Evolutionary conservation across 108 stramenopile species (phyloP).

Genomic region (Nitzschia sp.): DNA sequence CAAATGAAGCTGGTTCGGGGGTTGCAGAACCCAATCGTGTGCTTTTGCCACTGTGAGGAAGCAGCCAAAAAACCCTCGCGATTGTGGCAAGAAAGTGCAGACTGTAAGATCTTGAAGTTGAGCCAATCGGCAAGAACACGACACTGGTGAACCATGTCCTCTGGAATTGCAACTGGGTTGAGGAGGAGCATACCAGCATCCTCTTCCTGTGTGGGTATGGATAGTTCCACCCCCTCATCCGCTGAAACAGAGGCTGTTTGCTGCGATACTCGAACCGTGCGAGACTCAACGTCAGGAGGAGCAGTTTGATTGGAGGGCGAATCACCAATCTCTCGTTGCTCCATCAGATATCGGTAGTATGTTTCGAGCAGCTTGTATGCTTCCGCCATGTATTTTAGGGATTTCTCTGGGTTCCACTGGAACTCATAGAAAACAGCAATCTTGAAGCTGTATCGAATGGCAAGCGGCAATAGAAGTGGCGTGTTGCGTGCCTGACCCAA

Average conservation of each 20-base stretch:
- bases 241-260: constrained; percentile 1
- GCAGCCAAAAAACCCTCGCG: constrained; percentile 47
- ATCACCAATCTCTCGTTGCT: constrained; percentile 19
- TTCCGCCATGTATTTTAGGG: constrained; percentile 46
- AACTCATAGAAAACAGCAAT: constrained; percentile 67
- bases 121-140: constrained; percentile 69
- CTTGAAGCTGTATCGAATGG: constrained; percentile 67
- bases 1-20: constrained; percentile 32
- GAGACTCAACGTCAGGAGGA: background rate
- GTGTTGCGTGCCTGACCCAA: constrained; percentile 30
- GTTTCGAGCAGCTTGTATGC: constrained; percentile 47
- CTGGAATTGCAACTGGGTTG: constrained; percentile 19
- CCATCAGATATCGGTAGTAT: constrained; percentile 47
- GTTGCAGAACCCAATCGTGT: constrained; percentile 41
- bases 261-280: constrained; percentile 4
- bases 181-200: constrained; percentile 1
- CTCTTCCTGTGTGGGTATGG: constrained; percentile 19
- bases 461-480: constrained; percentile 41
- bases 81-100: constrained; percentile 40
- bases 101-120: constrained; percentile 62
- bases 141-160: constrained; percentile 71
- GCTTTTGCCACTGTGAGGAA: constrained; percentile 62
- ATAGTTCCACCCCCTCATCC: constrained; percentile 45
- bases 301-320: background rate
- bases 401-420: constrained; percentile 50